Conservation (phyloP, 129 eudicot genomes). For the Tagetes erecta region DNA sequence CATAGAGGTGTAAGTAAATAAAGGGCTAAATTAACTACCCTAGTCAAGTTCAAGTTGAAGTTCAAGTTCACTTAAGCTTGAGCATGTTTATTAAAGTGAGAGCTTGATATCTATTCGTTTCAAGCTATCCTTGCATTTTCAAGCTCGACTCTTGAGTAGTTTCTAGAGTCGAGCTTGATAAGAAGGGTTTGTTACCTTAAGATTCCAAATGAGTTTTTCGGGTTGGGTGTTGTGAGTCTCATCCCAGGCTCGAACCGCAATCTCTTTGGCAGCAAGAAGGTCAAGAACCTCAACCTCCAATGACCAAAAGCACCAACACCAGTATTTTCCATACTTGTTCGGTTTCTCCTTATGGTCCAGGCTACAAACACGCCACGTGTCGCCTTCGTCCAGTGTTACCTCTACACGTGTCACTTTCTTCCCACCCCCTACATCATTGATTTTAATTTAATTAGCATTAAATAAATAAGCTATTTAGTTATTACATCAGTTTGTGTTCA, state of each 20-base stretch:
- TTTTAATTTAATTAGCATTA: background rate
- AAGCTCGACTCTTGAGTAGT: too few species aligned
- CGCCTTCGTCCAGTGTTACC: conserved; percentile 91
- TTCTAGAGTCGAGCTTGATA: too few species aligned
- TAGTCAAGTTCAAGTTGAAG: too few species aligned
- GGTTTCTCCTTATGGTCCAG: conserved; percentile 79
- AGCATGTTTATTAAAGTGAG: too few species aligned
- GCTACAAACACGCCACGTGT: conserved; percentile 67
- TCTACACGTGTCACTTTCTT: conserved; percentile 95
- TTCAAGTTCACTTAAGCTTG: too few species aligned
- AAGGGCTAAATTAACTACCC: too few species aligned
- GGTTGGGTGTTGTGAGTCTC: conserved; percentile 92
- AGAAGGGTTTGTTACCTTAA: conserved; percentile 55
- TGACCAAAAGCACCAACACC: conserved; percentile 99
- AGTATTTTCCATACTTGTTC: conserved; percentile 73
- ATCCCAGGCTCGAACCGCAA: conserved; percentile 98
- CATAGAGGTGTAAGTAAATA: background rate
- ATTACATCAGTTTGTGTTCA: background rate
- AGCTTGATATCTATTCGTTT: too few species aligned
- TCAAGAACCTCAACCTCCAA: conserved; percentile 86
- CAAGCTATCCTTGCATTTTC: too few species aligned
- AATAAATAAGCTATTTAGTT: background rate
- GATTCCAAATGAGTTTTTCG: conserved; percentile 92
- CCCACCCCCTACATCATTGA: conserved; percentile 65
- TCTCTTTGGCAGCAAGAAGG: conserved; percentile 76